These are phyloP conservation scores for Populus trichocarpa DNA, from an alignment of 441 rosid species.

Conservation along the genomic window DNA sequence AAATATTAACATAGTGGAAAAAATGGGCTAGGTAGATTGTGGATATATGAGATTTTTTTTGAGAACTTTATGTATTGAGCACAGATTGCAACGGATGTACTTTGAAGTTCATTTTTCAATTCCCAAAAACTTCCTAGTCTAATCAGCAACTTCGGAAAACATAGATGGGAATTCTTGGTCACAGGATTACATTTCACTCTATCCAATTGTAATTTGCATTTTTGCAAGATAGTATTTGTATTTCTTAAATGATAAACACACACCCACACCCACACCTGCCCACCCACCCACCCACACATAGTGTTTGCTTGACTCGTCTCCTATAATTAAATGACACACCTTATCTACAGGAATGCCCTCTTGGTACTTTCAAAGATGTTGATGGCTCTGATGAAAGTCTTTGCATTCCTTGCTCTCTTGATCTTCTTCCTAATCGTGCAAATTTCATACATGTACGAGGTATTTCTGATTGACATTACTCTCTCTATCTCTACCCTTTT, in stretches of 20 bases:
- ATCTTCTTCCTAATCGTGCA: slow-evolving; percentile 83
- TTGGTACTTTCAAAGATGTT: slow-evolving; percentile 85
- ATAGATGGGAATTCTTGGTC: neutral
- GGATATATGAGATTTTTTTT: neutral
- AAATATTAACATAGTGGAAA: neutral
- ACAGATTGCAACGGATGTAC: neutral
- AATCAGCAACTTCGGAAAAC: neutral
- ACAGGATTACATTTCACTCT: neutral
- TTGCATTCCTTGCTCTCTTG: slow-evolving; percentile 80
- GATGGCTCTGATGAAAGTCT: slow-evolving; percentile 86
- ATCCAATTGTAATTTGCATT: neutral
- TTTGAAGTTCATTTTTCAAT: neutral
- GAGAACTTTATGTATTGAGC: neutral
- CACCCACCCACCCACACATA: no score
- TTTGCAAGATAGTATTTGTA: neutral
- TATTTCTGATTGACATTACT: slow-evolving; percentile 22
- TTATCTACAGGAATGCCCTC: slow-evolving; percentile 80
- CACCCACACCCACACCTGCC: no score
- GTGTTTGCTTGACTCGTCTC: neutral
- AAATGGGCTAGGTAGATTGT: neutral
- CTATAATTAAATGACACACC: slow-evolving; percentile 14
- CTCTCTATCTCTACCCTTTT: slow-evolving; percentile 5
- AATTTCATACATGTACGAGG: slow-evolving; percentile 80
- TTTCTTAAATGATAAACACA: neutral
- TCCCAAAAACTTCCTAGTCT: neutral